Evolutionary conservation across 1,139 yeast genomes (phyloP).

Genomic region (Taphrina populina): DNA sequence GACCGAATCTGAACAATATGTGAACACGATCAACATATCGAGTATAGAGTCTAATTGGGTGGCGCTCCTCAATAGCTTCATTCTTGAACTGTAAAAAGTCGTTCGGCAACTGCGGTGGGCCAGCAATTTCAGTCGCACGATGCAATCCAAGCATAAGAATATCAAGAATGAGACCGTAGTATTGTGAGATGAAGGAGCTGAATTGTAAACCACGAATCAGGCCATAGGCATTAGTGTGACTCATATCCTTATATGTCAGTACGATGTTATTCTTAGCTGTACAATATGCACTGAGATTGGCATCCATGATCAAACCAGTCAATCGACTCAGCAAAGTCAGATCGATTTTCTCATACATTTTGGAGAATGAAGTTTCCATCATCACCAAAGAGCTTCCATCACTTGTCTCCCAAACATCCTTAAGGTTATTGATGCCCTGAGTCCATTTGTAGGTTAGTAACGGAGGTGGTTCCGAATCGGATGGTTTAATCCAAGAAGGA

Average conservation of each 20-base stretch:
- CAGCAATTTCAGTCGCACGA: slow-evolving; percentile 85
- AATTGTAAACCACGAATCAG: slow-evolving; percentile 84
- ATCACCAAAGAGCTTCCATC: slow-evolving; percentile 81
- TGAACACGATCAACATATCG: slow-evolving; percentile 82
- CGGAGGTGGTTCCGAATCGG: slow-evolving; percentile 92
- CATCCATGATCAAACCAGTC: slow-evolving; percentile 76
- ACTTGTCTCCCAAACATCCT: slow-evolving; percentile 72
- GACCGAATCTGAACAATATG: slow-evolving; percentile 71
- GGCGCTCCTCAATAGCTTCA: slow-evolving; percentile 57
- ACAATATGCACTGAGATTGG: slow-evolving; percentile 90
- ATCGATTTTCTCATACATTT: slow-evolving; percentile 80
- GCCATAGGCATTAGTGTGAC: slow-evolving; percentile 85
- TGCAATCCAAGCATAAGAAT: slow-evolving; percentile 78
- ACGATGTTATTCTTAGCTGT: slow-evolving; percentile 86
- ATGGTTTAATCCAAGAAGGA: slow-evolving; percentile 96
- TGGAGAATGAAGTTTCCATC: slow-evolving; percentile 69
- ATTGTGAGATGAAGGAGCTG: slow-evolving; percentile 84
- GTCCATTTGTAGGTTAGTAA: slow-evolving; percentile 90
- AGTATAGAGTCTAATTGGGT: slow-evolving; percentile 77
- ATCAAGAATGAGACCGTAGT: slow-evolving; percentile 82
- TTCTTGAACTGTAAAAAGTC: slow-evolving; percentile 71
- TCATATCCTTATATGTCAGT: slow-evolving; percentile 89
- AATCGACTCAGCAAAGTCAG: slow-evolving; percentile 80
- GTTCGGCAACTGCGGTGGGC: slow-evolving; percentile 65
- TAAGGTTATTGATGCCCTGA: slow-evolving; percentile 82